Evolutionary conservation across 257 asterid species (phyloP).

Genomic region (Nemophila menziesii): DNA sequence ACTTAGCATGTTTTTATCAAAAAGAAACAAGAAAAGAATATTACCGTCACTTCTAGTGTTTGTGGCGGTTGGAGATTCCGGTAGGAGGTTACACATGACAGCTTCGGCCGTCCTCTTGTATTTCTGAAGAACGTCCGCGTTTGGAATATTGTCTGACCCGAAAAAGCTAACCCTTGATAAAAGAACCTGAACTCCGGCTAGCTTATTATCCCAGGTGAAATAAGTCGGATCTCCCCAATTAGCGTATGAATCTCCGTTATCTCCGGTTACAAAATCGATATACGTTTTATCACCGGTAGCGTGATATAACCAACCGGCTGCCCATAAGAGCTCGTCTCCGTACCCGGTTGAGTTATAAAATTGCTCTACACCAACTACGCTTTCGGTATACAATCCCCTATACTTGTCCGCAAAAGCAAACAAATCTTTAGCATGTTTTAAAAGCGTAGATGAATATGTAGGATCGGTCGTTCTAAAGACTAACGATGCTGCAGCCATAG

Average conservation of each 20-base stretch:
- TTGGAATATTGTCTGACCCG: constrained; percentile 36
- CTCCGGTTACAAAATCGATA: constrained; percentile 49
- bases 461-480: constrained; percentile 46
- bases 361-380: constrained; percentile 48
- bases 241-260: constrained; percentile 40
- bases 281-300: constrained; percentile 58
- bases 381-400: constrained; percentile 47
- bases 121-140: constrained; percentile 29
- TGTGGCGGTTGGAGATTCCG: constrained; percentile 74
- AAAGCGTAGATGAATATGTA: constrained; percentile 42
- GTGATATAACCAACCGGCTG: constrained; percentile 86
- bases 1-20: constrained; percentile 1
- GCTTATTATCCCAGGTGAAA: constrained; percentile 96
- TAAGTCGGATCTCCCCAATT: constrained; percentile 70
- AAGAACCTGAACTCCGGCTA: constrained; percentile 79
- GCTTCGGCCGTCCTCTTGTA: constrained; percentile 74
- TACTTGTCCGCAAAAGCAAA: constrained; percentile 60
- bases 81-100: constrained; percentile 77
- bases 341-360: constrained; percentile 80
- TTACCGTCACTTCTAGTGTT: constrained; percentile 60
- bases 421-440: constrained; percentile 57
- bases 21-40: constrained; percentile 7
- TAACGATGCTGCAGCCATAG: constrained; percentile 72
- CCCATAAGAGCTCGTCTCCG: constrained; percentile 97
- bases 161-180: constrained; percentile 66